These are phyloP conservation scores for Halophytophthora batemanensis DNA, from an alignment of 352 stramenopile species.

Conservation along the genomic window DNA sequence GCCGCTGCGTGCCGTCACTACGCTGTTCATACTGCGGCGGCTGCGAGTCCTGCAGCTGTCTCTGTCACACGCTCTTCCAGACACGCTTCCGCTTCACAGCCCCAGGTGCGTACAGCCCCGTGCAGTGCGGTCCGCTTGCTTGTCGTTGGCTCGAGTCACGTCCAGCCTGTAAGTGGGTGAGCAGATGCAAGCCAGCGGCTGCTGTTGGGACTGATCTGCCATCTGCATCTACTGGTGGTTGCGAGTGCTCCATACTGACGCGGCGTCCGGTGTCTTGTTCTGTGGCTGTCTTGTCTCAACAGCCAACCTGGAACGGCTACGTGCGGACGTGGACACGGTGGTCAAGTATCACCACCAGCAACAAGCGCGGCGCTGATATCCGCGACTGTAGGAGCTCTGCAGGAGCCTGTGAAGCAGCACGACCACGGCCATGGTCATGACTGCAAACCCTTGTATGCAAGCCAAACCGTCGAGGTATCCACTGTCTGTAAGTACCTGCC, in stretches of 20 bases:
- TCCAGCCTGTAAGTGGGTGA: too few relatives aligned
- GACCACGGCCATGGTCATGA: too few relatives aligned
- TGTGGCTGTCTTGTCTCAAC: slow-evolving; percentile 8
- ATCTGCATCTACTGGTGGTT: slow-evolving; percentile 1
- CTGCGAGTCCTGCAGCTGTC: slow-evolving; percentile 77
- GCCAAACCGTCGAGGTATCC: too few relatives aligned
- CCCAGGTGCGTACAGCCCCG: slow-evolving; percentile 45
- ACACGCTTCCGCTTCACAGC: slow-evolving; percentile 76
- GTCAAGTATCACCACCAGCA: slow-evolving; percentile 40
- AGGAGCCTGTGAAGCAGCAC: too few relatives aligned
- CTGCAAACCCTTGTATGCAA: too few relatives aligned
- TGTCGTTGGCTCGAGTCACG: too few relatives aligned
- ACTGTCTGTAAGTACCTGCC: too few relatives aligned
- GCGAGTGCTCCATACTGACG: background rate
- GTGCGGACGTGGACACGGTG: slow-evolving; percentile 38
- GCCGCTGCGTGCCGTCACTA: slow-evolving; percentile 54
- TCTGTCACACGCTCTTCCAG: slow-evolving; percentile 87
- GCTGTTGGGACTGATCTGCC: slow-evolving; percentile 1
- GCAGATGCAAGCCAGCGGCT: background rate
- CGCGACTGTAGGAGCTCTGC: too few relatives aligned
- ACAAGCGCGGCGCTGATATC: too few relatives aligned
- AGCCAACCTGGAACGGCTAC: slow-evolving; percentile 39
- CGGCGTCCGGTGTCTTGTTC: background rate
- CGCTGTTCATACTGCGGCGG: slow-evolving; percentile 67
- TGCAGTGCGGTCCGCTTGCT: background rate